Percentiles rank a stretch among this genome's conserved stretches.
phyloP scores from a whole-genome alignment of 2,329 filamentous ascomycete genomes.

The Colletotrichum tofieldiae region DNA sequence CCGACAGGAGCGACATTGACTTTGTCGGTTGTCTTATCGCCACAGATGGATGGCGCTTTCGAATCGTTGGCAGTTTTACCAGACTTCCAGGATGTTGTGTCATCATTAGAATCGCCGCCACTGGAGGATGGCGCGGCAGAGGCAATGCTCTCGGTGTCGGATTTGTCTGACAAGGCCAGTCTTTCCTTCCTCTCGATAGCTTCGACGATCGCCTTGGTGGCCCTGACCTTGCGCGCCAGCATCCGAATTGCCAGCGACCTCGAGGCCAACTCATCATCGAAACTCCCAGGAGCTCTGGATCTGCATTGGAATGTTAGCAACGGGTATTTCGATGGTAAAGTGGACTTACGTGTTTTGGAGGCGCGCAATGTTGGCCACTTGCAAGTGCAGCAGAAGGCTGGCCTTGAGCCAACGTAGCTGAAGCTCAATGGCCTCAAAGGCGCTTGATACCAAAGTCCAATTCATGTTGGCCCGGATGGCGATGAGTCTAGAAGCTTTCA shows the following conservation, averaged over 20 bases:
- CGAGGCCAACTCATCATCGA: constrained; percentile 36
- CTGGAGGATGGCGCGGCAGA: neutral
- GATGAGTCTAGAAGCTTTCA: constrained; percentile 28
- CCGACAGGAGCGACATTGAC: neutral
- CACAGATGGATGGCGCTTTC: constrained; percentile 7
- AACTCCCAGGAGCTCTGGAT: constrained; percentile 28
- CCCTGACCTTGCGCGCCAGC: constrained; percentile 1
- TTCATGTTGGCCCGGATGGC: constrained; percentile 24
- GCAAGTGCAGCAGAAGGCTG: constrained; percentile 22
- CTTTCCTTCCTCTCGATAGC: constrained; percentile 17
- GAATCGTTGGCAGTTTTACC: constrained; percentile 29
- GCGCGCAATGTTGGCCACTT: constrained; percentile 28
- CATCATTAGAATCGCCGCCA: constrained; percentile 1
- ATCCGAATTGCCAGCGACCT: constrained; percentile 35
- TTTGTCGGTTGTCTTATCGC: constrained; percentile 13
- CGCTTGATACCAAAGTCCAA: neutral
- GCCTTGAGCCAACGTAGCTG: constrained; percentile 24
- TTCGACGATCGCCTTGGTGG: constrained; percentile 7
- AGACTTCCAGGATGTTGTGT: constrained; percentile 32
- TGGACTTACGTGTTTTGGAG: constrained; percentile 23
- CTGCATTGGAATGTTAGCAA: neutral
- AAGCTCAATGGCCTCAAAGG: neutral
- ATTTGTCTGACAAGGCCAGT: constrained; percentile 10
- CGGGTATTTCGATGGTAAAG: accelerated
- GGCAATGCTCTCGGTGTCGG: constrained; percentile 21